Conservation (phyloP, 2,329 filamentous ascomycete genomes). For the Apiospora saccharicola region DNA sequence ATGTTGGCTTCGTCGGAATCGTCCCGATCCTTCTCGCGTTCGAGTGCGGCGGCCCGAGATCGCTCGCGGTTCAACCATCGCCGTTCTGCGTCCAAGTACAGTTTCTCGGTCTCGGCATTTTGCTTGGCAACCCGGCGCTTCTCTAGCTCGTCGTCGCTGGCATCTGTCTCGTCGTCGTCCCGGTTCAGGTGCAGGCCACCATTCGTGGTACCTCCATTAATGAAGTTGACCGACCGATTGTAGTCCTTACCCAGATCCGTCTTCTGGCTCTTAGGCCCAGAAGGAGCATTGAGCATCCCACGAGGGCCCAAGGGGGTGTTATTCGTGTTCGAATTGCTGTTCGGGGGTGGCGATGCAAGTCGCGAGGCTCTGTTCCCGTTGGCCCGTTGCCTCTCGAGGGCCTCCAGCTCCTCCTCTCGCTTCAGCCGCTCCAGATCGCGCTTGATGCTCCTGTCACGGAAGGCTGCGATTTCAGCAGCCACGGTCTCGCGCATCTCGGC, state of each 20-base stretch:
- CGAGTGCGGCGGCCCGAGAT: slow-evolving; percentile 81
- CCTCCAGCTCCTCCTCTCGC: slow-evolving; percentile 91
- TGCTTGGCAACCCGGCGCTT: slow-evolving; percentile 74
- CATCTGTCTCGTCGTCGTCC: slow-evolving; percentile 87
- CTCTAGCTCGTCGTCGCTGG: slow-evolving; percentile 87
- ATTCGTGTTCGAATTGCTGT: slow-evolving; percentile 60
- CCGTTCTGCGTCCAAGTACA: slow-evolving; percentile 84
- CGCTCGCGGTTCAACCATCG: slow-evolving; percentile 92
- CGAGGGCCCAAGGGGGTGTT: slow-evolving; percentile 79
- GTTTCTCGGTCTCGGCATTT: slow-evolving; percentile 78
- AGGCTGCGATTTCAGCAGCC: slow-evolving; percentile 90
- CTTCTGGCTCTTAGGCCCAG: slow-evolving; percentile 68
- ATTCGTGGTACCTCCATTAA: slow-evolving; percentile 78
- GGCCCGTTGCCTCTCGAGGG: slow-evolving; percentile 79
- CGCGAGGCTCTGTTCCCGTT: slow-evolving; percentile 68
- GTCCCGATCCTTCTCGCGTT: slow-evolving; percentile 84
- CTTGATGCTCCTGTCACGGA: slow-evolving; percentile 88
- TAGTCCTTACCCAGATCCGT: slow-evolving; percentile 57
- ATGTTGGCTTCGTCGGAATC: slow-evolving; percentile 74
- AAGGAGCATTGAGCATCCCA: slow-evolving; percentile 76
- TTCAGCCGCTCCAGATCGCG: slow-evolving; percentile 87
- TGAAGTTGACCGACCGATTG: slow-evolving; percentile 70
- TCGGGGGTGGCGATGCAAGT: slow-evolving; percentile 73
- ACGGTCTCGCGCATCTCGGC: slow-evolving; percentile 96
- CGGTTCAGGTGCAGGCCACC: slow-evolving; percentile 63